Percentiles rank a stretch among this genome's conserved stretches.
Evolutionary conservation across 2,329 filamentous ascomycete species (phyloP).

Genomic region (Exserohilum turcica): DNA sequence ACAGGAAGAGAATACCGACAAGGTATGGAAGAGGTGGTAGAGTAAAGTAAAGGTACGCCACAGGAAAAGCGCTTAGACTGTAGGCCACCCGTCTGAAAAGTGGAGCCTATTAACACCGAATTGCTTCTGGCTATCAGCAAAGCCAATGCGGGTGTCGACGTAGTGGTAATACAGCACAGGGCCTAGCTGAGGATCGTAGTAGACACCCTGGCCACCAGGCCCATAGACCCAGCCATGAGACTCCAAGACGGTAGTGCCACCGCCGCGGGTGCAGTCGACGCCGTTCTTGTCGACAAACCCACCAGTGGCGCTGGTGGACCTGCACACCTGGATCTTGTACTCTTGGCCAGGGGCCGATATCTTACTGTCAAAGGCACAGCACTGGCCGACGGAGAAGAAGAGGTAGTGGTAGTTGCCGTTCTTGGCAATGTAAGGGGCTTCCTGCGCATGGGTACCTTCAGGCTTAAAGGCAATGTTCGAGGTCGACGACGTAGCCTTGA

Average conservation of each 20-base stretch:
- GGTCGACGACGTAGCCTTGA: constrained; percentile 38
- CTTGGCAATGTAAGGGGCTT: constrained; percentile 63
- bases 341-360: constrained; percentile 63
- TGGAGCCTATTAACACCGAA: constrained; percentile 60
- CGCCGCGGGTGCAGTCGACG: constrained; percentile 58
- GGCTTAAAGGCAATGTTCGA: constrained; percentile 61
- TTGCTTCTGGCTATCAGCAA: constrained; percentile 57
- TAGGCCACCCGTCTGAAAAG: constrained; percentile 58
- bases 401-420: constrained; percentile 66
- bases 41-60: neutral
- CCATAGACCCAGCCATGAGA: constrained; percentile 67
- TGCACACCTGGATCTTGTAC: constrained; percentile 69
- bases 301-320: constrained; percentile 58
- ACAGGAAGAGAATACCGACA: neutral
- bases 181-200: constrained; percentile 56
- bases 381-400: constrained; percentile 66
- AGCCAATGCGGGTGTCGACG: constrained; percentile 60
- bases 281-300: constrained; percentile 63
- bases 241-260: constrained; percentile 66
- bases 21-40: neutral
- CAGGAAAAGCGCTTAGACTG: constrained; percentile 31
- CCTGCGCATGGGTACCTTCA: constrained; percentile 58
- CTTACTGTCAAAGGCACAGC: constrained; percentile 63
- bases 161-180: constrained; percentile 69
- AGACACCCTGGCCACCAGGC: constrained; percentile 68